phyloP scores from a whole-genome alignment of 495 filamentous ascomycete genomes.

The Usnea hakonensis region DNA sequence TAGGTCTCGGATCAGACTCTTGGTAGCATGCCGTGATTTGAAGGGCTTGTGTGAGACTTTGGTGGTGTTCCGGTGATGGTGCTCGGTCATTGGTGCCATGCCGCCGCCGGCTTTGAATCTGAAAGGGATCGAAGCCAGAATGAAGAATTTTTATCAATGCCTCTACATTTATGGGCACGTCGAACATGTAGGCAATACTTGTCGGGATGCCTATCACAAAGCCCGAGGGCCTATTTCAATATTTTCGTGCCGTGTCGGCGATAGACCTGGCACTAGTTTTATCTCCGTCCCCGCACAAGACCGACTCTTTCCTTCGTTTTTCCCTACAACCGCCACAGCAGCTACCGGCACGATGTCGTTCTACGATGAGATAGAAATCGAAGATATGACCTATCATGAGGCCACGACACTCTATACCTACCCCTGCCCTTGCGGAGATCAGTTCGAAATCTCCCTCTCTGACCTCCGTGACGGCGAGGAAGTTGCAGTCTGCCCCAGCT shows the following conservation, averaged over 20 bases:
- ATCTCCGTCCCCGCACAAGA: constrained; percentile 3
- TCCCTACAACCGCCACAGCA: neutral
- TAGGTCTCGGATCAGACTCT: constrained; percentile 70
- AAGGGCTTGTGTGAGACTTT: constrained; percentile 79
- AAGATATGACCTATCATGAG: constrained; percentile 93
- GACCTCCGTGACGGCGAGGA: constrained; percentile 86
- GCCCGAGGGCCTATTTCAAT: too few species aligned
- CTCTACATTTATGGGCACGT: too few species aligned
- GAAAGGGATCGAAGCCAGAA: constrained; percentile 66
- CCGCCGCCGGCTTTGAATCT: constrained; percentile 77
- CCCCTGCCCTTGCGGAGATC: constrained; percentile 94
- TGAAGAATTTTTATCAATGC: neutral
- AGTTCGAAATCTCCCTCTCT: constrained; percentile 82
- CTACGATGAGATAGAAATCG: constrained; percentile 99
- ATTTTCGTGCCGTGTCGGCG: neutral
- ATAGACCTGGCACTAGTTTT: neutral
- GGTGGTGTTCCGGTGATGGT: constrained; percentile 87
- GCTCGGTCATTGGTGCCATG: constrained; percentile 42
- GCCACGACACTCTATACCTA: constrained; percentile 82
- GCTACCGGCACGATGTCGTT: constrained; percentile 41
- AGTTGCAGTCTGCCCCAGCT: constrained; percentile 91
- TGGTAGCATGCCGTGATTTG: constrained; percentile 85
- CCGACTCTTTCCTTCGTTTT: neutral
- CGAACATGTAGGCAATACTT: too few species aligned
- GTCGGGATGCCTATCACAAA: too few species aligned